phyloP scores from a whole-genome alignment of 2,329 filamentous ascomycete genomes.

The Plenodomus lindquistii region DNA sequence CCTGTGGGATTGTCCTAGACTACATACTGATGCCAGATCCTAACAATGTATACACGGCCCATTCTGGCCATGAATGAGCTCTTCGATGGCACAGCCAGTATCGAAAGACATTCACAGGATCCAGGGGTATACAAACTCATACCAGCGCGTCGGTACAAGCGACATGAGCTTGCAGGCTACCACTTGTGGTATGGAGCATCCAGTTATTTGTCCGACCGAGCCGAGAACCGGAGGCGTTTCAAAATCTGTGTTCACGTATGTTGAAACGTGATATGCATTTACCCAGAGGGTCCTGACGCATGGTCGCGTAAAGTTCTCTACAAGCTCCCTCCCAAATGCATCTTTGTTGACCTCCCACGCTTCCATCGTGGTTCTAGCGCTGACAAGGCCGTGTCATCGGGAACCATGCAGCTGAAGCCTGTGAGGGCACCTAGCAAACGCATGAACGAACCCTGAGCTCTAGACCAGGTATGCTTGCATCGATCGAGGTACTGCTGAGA shows the following conservation, averaged over 20 bases:
- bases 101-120: not conserved
- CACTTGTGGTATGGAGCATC: constrained; percentile 1
- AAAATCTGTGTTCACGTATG: constrained; percentile 6
- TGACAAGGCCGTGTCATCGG: constrained; percentile 19
- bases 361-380: constrained; percentile 26
- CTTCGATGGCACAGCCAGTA: not conserved
- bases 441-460: constrained; percentile 6
- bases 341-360: not conserved
- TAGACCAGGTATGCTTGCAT: constrained; percentile 4
- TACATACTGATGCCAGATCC: no score
- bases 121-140: not conserved
- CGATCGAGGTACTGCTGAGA: not conserved
- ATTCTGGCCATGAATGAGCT: not conserved
- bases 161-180: not conserved
- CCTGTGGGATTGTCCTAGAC: not conserved
- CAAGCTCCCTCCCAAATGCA: constrained; percentile 4
- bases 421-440: constrained; percentile 5
- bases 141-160: not conserved
- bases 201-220: not conserved
- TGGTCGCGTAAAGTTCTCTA: constrained; percentile 11
- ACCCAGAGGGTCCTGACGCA: constrained; percentile 14
- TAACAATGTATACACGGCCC: no score
- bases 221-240: constrained; percentile 3
- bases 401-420: constrained; percentile 13
- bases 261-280: constrained; percentile 17